Evolutionary conservation across 164 flowering plant genomes (phyloP).

Genomic region (Chimonanthus praecox): DNA sequence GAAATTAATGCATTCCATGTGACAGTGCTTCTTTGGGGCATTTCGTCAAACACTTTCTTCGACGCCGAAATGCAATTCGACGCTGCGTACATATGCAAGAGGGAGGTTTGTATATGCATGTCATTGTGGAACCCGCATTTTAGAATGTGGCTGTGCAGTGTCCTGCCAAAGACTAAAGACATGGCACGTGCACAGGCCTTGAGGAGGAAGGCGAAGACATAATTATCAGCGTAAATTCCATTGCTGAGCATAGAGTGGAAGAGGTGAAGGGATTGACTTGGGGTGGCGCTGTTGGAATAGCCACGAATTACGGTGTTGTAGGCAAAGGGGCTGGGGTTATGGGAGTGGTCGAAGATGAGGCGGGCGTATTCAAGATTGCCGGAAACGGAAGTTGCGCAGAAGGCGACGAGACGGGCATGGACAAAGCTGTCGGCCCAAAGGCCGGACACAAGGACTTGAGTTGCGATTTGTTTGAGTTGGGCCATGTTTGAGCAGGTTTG

Average conservation of each 20-base stretch:
- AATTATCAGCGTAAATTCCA: not conserved
- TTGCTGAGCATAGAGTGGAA: conserved; percentile 2
- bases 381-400: conserved; percentile 3
- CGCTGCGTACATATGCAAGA: conserved; percentile 13
- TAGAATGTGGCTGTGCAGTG: not conserved
- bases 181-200: conserved; percentile 10
- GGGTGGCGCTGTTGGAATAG: conserved; percentile 8
- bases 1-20: conserved; percentile 14
- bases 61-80: not conserved
- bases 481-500: conserved; percentile 33
- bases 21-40: conserved; percentile 11
- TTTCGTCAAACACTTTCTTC: conserved; percentile 10
- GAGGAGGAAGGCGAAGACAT: conserved; percentile 12
- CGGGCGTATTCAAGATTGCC: conserved; percentile 12
- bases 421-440: not conserved
- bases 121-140: not conserved
- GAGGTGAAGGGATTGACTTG: conserved; percentile 1
- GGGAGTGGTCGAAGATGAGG: conserved; percentile 9
- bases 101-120: not conserved
- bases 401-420: conserved; percentile 3
- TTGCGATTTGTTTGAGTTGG: conserved; percentile 20
- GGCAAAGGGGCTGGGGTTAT: conserved; percentile 9
- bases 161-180: not conserved
- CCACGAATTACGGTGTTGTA: conserved; percentile 17
- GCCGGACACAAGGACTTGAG: conserved; percentile 6